phyloP scores from a whole-genome alignment of 2,329 filamentous ascomycete species.

The Penicillium brasilianum region DNA sequence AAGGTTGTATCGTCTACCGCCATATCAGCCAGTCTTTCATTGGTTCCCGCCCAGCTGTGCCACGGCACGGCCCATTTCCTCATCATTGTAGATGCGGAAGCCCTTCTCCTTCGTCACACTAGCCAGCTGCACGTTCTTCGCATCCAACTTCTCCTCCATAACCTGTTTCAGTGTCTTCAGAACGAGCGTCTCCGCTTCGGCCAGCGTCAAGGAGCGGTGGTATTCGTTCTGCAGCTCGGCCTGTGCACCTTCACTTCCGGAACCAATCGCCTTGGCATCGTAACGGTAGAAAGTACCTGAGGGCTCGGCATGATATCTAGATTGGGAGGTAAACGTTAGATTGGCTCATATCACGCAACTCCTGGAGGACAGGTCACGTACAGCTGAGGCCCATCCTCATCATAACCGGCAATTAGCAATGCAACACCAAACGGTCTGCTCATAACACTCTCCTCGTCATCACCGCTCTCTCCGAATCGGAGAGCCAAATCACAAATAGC shows the following conservation, averaged over 20 bases:
- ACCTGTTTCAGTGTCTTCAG: constrained; percentile 99
- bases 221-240: constrained; percentile 98
- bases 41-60: constrained; percentile 64
- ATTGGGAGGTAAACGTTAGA: constrained; percentile 6
- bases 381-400: constrained; percentile 94
- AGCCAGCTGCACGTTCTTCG: constrained; percentile 97
- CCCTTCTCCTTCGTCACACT: constrained; percentile 98
- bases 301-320: constrained; percentile 91
- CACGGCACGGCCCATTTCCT: constrained; percentile 94
- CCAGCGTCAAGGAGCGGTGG: constrained; percentile 93
- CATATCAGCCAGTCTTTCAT: constrained; percentile 31
- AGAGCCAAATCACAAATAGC: constrained; percentile 97
- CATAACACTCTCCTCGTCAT: constrained; percentile 99
- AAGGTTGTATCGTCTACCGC: constrained; percentile 15
- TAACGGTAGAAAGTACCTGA: constrained; percentile 99
- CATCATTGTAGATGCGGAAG: constrained; percentile 97
- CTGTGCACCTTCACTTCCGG: constrained; percentile 94
- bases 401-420: constrained; percentile 92
- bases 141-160: constrained; percentile 99
- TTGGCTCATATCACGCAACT: background rate
- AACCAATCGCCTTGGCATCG: constrained; percentile 98
- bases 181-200: constrained; percentile 91
- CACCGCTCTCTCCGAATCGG: constrained; percentile 94
- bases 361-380: constrained; percentile 48
- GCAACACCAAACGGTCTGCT: constrained; percentile 95